Percentiles rank a stretch among this genome's conserved stretches.
Evolutionary conservation across 2,329 filamentous ascomycete genomes (phyloP).

Genomic region (Aspergillus ibericus): DNA sequence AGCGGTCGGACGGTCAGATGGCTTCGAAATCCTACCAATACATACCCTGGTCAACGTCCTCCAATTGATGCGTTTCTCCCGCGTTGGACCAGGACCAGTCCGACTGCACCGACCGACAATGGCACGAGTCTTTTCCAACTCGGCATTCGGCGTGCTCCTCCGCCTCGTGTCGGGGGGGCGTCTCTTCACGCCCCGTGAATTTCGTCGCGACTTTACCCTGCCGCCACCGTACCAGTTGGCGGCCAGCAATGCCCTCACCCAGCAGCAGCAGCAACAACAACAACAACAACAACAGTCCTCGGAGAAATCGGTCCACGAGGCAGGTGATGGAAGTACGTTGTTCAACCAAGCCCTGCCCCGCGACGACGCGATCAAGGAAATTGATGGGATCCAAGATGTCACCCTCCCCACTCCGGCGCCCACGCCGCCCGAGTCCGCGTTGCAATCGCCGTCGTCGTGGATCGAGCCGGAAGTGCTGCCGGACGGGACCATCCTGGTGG

Average conservation of each 20-base stretch:
- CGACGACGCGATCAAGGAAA: not conserved
- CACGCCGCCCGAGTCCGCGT: not conserved
- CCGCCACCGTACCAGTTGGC: not conserved
- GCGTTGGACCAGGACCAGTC: too few relatives aligned
- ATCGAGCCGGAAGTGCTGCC: not conserved
- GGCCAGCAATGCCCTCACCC: not conserved
- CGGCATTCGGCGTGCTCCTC: not conserved
- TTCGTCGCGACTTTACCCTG: not conserved
- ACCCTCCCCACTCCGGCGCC: not conserved
- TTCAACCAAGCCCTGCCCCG: not conserved
- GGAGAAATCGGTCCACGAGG: not conserved
- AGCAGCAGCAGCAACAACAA: not conserved
- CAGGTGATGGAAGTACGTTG: not conserved
- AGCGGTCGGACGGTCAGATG: not conserved
- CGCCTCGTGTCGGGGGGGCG: not conserved
- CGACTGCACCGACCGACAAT: not conserved
- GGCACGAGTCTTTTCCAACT: not conserved
- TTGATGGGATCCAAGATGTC: not conserved
- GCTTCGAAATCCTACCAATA: too few relatives aligned
- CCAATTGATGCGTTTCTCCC: too few relatives aligned
- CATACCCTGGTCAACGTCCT: too few relatives aligned
- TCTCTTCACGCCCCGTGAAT: not conserved
- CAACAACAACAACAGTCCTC: not conserved
- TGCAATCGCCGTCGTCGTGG: not conserved
- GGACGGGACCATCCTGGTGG: not conserved